Evolutionary conservation across 768 basidiomycete genomes (phyloP).

Genomic region (Boletus tylopilopsis): DNA sequence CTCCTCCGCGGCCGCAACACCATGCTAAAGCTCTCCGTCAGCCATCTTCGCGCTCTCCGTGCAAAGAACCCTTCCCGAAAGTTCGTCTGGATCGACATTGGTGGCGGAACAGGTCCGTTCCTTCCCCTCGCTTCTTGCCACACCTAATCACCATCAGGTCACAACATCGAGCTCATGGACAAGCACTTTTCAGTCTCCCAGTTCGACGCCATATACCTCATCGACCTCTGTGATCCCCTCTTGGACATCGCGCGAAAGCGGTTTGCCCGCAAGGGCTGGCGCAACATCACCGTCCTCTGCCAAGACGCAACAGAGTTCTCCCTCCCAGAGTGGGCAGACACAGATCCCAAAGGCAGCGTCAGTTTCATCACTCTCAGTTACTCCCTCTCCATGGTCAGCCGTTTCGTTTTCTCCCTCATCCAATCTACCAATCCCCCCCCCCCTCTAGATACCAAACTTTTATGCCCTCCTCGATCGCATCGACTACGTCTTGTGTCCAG

Average conservation of each 20-base stretch:
- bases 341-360: constrained; percentile 52
- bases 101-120: constrained; percentile 60
- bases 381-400: constrained; percentile 49
- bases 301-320: constrained; percentile 69
- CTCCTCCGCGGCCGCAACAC: constrained; percentile 68
- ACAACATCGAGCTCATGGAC: constrained; percentile 74
- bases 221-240: constrained; percentile 71
- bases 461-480: constrained; percentile 66
- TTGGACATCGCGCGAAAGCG: constrained; percentile 67
- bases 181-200: constrained; percentile 50
- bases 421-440: background rate
- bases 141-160: constrained; percentile 17
- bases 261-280: constrained; percentile 65
- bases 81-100: constrained; percentile 76
- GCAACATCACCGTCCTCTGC: constrained; percentile 65
- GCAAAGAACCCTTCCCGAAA: constrained; percentile 38
- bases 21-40: constrained; percentile 64
- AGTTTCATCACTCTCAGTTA: constrained; percentile 54
- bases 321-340: constrained; percentile 54
- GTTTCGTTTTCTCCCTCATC: constrained; percentile 1
- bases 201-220: constrained; percentile 67
- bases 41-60: constrained; percentile 52
- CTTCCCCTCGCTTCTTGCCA: background rate
- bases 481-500: constrained; percentile 58
- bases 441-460: constrained; percentile 52